Conservation (phyloP, 805 yeast genomes). For the Maudiozyma turicensis region DNA sequence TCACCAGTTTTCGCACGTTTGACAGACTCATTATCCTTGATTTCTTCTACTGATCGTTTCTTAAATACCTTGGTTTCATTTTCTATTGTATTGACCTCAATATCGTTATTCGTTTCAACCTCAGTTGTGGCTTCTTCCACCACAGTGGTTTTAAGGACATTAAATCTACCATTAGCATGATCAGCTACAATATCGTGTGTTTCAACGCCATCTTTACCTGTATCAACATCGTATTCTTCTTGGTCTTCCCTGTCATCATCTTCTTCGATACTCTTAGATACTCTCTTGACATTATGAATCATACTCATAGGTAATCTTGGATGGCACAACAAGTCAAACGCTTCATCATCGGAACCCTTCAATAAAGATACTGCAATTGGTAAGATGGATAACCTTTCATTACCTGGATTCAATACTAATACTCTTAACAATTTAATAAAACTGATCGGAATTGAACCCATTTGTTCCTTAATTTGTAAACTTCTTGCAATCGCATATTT, state of each 20-base stretch:
- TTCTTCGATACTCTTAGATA: conserved; percentile 1
- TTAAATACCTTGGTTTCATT: conserved; percentile 8
- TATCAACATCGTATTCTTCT: neutral
- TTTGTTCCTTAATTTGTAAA: conserved; percentile 22
- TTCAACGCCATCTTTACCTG: neutral
- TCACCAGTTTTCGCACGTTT: conserved; percentile 1
- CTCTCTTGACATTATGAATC: conserved; percentile 19
- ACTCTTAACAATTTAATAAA: conserved; percentile 37
- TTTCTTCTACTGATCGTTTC: conserved; percentile 5
- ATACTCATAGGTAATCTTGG: conserved; percentile 60
- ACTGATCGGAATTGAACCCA: conserved; percentile 22
- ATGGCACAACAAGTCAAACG: conserved; percentile 52
- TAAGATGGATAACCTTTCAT: conserved; percentile 50
- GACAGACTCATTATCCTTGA: neutral
- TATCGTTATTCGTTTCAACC: no score
- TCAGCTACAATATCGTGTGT: neutral
- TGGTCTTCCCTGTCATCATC: neutral
- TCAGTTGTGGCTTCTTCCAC: neutral
- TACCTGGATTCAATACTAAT: conserved; percentile 61
- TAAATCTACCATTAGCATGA: neutral
- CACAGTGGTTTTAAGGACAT: neutral
- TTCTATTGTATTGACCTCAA: neutral
- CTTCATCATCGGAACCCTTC: conserved; percentile 35
- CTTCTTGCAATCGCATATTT: conserved; percentile 35
- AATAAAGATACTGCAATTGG: conserved; percentile 58